phyloP scores from a whole-genome alignment of 495 filamentous ascomycete genomes.

The Chaetomium tenue region DNA sequence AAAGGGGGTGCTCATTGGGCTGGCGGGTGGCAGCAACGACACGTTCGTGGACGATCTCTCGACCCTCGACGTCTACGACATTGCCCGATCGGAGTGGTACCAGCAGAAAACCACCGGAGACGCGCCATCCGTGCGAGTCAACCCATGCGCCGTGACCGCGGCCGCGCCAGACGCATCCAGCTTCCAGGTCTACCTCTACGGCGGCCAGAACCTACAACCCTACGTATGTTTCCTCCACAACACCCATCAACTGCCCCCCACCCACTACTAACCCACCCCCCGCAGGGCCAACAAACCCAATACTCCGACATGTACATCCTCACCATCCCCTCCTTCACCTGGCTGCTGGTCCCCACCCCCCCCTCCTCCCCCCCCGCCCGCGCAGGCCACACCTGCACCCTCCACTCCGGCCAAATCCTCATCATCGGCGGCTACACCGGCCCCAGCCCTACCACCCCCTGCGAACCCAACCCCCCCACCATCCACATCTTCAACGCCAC shows the following conservation, averaged over 20 bases:
- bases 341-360: conserved; percentile 61
- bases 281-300: conserved; percentile 50
- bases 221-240: conserved; percentile 33
- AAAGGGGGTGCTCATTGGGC: conserved; percentile 65
- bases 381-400: conserved; percentile 66
- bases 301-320: conserved; percentile 77
- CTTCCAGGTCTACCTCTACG: conserved; percentile 74
- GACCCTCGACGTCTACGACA: conserved; percentile 72
- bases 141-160: conserved; percentile 69
- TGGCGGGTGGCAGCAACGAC: conserved; percentile 63
- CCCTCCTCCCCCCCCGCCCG: conserved; percentile 59
- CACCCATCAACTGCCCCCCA: not conserved
- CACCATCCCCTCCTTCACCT: conserved; percentile 70
- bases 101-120: conserved; percentile 66
- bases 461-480: conserved; percentile 67
- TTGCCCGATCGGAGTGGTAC: conserved; percentile 73
- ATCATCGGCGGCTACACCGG: conserved; percentile 71
- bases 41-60: conserved; percentile 67
- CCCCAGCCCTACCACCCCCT: conserved; percentile 50
- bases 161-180: conserved; percentile 67
- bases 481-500: conserved; percentile 65
- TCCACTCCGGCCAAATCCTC: conserved; percentile 69
- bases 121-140: conserved; percentile 64
- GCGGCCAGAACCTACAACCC: conserved; percentile 68
- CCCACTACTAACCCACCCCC: conserved; percentile 7